Percentiles rank a stretch among this genome's conserved stretches.
Evolutionary conservation across 257 asterid species (phyloP).

Genomic region (Sherardia arvensis): DNA sequence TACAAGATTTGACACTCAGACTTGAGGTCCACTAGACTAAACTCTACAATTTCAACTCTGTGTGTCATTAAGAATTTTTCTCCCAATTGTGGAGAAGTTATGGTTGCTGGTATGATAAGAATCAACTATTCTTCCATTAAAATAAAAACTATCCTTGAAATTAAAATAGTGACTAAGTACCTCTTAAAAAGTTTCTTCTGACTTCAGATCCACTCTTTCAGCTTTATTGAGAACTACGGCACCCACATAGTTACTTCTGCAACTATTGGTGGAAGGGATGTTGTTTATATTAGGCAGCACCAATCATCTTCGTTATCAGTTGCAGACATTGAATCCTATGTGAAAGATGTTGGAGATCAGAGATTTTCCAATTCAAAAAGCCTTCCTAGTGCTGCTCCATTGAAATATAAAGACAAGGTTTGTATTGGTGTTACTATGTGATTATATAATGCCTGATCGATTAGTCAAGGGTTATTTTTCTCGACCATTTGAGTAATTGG

Average conservation of each 20-base stretch:
- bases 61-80: background rate
- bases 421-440: conserved; percentile 12
- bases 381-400: conserved; percentile 58
- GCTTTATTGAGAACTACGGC: conserved; percentile 94
- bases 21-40: too few relatives aligned
- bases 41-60: too few relatives aligned
- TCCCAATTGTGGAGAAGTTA: too few relatives aligned
- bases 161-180: background rate
- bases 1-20: background rate
- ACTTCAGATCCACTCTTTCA: conserved; percentile 33
- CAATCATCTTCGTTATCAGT: conserved; percentile 78
- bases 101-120: background rate
- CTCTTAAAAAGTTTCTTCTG: conserved; percentile 12
- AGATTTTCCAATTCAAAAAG: conserved; percentile 76
- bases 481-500: background rate
- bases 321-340: conserved; percentile 68
- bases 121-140: background rate
- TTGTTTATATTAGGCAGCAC: conserved; percentile 81
- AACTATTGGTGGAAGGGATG: conserved; percentile 93
- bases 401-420: conserved; percentile 98
- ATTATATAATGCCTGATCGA: background rate
- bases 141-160: too few relatives aligned
- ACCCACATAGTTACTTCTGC: conserved; percentile 95
- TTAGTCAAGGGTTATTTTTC: background rate
- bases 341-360: conserved; percentile 84